Evolutionary conservation across 352 stramenopile genomes (phyloP), one percentile per base, ranked within the genome.

Genomic region (Globisporangium paroecandrum): DNA sequence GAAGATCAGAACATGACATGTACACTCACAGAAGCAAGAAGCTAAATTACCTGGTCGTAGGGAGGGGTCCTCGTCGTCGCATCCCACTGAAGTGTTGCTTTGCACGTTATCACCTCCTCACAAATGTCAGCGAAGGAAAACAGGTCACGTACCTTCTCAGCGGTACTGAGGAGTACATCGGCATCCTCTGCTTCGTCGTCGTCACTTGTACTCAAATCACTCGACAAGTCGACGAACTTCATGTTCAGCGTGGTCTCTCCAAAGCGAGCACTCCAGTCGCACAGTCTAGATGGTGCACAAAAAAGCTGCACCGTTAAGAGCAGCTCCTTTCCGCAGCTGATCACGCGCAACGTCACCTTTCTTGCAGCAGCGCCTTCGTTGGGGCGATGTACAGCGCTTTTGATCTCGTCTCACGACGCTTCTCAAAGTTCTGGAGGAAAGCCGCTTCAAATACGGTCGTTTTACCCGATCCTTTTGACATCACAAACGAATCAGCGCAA

Each of bases 321-420:
- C 22, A 64, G 2, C 3, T 25, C 24, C 0, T 36, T 36, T 6
- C 3, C 2, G 49, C 8, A 63, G 49, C 27, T 12, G 3, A 36
- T 20, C 8, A 60, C 41, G 27, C 8, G 3, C 55, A 25, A 0
- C 34, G 20, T 38, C 47, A 83, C 79, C 79, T 65, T 58, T 88
- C 77, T 54, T 84, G 76, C n/a, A 85, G 56, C 8, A 88, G 47
- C 8, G 77, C 69, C 41, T 83, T 85, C 22, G 75, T 69, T 12
- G 79, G 79, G 22, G 77, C 75, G 12, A 88, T 73, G 59, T 88
- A 88, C 1, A 88, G 41, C 0, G 68, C 69, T 58, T 84, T 85
- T 4, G 54, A 62, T 53, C 58, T 15, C 29, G 22, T n/a, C 15
- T 54, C 53, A 10, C 58, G 38, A 3, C 41, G 53, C 12, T 62